Base-by-base conservation (phyloP, 2,329 filamentous ascomycete species). In the Rhytidhysteron rufulum region DNA sequence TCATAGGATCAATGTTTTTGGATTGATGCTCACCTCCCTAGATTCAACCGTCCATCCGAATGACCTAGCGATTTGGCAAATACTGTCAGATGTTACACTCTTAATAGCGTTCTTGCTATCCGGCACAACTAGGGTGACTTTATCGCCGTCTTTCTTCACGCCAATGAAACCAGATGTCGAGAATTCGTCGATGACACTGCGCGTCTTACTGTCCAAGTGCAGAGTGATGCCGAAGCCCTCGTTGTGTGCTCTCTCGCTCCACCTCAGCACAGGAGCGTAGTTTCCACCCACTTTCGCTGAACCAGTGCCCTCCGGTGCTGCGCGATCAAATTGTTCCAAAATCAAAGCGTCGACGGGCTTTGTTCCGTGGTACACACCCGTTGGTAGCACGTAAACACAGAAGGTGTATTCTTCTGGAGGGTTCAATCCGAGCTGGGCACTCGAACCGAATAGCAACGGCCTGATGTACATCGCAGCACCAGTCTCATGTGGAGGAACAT, bases 281-380 rank as follows among this genome's bases (percentile, higher is more conserved):
- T 97, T 97, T 11, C 91, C 93, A 19, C 93, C 91, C 3, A 97
- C 78, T 70, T 97, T 97, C n/a, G 88, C 91, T 47, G 81, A 83
- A 0, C 91, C 91, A 0, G 87, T 94, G 1, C 91, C 91, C 55
- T 89, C 81, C 1, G 93, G 91, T n/a, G 91, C 91, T 0, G 90
- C 80, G 21, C 91, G 86, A 66, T 97, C 91, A 62, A 97, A 97
- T 21, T 93, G 85, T 57, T 97, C 91, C 3, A 97, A 75, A 44
- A 97, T 86, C 39, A 96, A 71, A 2, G 86, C 88, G 57, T 86
- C 83, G n/a, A 95, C 88, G 0, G 91, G 88, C 53, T 89, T 81
- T 0, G 84, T 80, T 27, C 93, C 91, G 67, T 97, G 91, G 72
- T 96, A 97, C 13, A 95, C 89, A 6, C 91, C 91, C 1, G 88